Conservation (phyloP, 805 yeast genomes). For the Wilhelminamyces savonicus region DNA sequence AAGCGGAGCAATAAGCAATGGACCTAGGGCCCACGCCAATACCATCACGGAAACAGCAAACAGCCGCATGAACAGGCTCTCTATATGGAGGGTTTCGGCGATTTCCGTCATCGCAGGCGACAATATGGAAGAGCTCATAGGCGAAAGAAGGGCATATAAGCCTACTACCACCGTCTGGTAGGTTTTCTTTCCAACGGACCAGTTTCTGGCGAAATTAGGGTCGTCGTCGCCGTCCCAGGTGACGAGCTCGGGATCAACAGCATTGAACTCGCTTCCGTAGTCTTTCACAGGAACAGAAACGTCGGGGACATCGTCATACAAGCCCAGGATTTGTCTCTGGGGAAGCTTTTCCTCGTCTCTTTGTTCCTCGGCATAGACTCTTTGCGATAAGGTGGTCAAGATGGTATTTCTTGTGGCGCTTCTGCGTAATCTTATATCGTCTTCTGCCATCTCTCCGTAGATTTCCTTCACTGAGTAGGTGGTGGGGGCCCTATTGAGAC, state of each 20-base stretch:
- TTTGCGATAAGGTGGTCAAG: constrained; percentile 25
- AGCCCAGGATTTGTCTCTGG: background rate
- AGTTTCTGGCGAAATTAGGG: constrained; percentile 59
- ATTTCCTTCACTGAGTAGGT: constrained; percentile 27
- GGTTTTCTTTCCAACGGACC: constrained; percentile 40
- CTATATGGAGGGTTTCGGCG: constrained; percentile 36
- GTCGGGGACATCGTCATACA: constrained; percentile 15
- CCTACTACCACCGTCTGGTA: constrained; percentile 42
- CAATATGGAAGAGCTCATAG: constrained; percentile 55
- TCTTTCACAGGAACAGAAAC: constrained; percentile 27
- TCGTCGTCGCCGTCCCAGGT: constrained; percentile 64
- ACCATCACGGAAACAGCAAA: constrained; percentile 51
- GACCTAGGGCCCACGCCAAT: constrained; percentile 67
- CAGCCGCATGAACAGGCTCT: constrained; percentile 36
- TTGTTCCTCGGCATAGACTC: constrained; percentile 5
- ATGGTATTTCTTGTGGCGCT: constrained; percentile 41
- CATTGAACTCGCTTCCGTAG: constrained; percentile 48
- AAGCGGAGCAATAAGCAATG: constrained; percentile 59
- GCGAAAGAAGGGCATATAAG: constrained; percentile 51
- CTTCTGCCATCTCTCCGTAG: constrained; percentile 33
- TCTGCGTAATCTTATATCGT: constrained; percentile 34
- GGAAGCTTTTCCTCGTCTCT: constrained; percentile 5
- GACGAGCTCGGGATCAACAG: constrained; percentile 58
- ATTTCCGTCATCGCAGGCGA: constrained; percentile 55
- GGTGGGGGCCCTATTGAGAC: background rate